These are phyloP conservation scores for Colletotrichum agaves DNA, from an alignment of 2,329 filamentous ascomycete species.

Conservation along the genomic window DNA sequence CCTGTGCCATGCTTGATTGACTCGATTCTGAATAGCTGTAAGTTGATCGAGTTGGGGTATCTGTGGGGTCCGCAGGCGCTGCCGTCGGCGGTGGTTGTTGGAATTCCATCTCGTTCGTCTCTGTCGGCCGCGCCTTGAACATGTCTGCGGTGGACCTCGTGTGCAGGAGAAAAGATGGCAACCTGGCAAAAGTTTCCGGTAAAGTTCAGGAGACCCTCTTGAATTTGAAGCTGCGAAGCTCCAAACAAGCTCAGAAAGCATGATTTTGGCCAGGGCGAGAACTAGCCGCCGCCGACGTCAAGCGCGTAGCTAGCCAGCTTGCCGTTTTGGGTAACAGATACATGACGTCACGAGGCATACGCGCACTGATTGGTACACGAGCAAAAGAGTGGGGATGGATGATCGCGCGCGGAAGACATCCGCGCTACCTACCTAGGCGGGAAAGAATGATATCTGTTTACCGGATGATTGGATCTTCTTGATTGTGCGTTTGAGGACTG, in stretches of 20 bases:
- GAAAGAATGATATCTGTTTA: constrained; percentile 17
- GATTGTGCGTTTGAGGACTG: neutral
- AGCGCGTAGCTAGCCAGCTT: constrained; percentile 23
- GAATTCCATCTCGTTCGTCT: constrained; percentile 12
- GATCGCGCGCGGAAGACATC: constrained; percentile 27
- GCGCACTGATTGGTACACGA: constrained; percentile 5
- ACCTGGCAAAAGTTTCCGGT: no score
- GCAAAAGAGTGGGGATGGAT: constrained; percentile 11
- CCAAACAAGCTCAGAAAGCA: neutral
- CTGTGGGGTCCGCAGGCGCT: neutral
- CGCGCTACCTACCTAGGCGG: constrained; percentile 9
- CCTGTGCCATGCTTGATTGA: constrained; percentile 37
- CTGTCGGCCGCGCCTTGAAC: constrained; percentile 25
- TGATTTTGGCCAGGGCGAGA: constrained; percentile 3
- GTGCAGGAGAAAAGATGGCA: neutral
- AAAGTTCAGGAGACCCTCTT: neutral
- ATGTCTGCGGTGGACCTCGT: neutral
- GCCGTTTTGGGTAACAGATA: constrained; percentile 8
- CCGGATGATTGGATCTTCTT: constrained; percentile 17
- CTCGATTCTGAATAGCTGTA: constrained; percentile 19
- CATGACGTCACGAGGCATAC: constrained; percentile 31
- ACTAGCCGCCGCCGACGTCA: constrained; percentile 37
- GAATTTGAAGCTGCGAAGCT: constrained; percentile 16
- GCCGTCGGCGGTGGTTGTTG: constrained; percentile 7
- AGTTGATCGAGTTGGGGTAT: constrained; percentile 15